phyloP scores from a whole-genome alignment of 2,329 filamentous ascomycete genomes.

The Berkeleyomyces basicola region DNA sequence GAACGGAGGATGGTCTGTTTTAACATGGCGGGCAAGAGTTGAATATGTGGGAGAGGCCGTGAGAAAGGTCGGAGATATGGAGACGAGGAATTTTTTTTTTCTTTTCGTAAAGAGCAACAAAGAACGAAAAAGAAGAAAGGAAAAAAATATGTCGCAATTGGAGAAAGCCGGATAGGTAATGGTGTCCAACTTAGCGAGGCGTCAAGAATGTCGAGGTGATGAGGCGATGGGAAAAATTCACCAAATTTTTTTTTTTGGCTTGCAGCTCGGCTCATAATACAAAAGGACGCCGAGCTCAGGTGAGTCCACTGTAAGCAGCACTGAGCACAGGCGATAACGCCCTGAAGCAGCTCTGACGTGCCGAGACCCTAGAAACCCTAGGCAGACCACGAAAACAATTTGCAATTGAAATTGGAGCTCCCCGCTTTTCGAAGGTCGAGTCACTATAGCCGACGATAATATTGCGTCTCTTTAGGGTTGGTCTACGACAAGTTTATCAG shows the following conservation, averaged over 20 bases:
- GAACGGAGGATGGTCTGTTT: conserved; percentile 9
- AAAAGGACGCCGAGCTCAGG: neutral
- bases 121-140: neutral
- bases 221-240: neutral
- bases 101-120: neutral
- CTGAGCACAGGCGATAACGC: neutral
- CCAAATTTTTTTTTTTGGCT: neutral
- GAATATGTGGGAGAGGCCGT: neutral
- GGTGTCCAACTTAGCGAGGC: too few species aligned
- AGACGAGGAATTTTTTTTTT: neutral
- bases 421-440: neutral
- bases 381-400: neutral
- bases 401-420: neutral
- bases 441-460: too few species aligned
- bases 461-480: too few species aligned
- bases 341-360: neutral
- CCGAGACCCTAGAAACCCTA: neutral
- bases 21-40: conserved; percentile 6
- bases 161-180: neutral
- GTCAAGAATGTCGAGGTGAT: neutral
- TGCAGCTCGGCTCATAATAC: neutral
- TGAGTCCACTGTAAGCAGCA: neutral
- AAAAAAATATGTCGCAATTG: too few species aligned
- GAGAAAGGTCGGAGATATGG: neutral
- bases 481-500: neutral